A percentile compares a stretch with the other conserved stretches of the same genome.
Conservation (phyloP, 768 basidiomycete genomes). For the Suillus subluteus region DNA sequence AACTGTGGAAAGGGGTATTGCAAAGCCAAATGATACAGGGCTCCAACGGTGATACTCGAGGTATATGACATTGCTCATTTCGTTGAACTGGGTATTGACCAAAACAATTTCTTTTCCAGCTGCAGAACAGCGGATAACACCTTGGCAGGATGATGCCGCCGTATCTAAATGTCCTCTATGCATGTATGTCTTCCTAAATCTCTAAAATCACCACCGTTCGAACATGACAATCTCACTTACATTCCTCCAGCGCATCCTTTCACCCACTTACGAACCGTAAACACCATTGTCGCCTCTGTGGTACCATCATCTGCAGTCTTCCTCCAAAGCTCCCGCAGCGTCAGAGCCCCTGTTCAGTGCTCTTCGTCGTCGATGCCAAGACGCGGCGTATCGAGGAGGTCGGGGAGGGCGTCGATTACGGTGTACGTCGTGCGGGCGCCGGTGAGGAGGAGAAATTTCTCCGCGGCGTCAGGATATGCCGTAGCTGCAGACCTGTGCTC, state of each 20-base stretch:
- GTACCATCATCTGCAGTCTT: conserved; percentile 87
- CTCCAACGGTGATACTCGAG: conserved; percentile 67
- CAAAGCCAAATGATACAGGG: conserved; percentile 45
- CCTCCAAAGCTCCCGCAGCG: conserved; percentile 77
- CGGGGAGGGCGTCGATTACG: conserved; percentile 80
- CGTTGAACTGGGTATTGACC: conserved; percentile 10
- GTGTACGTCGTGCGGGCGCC: conserved; percentile 53
- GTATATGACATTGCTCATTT: conserved; percentile 37
- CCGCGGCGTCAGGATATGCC: conserved; percentile 87
- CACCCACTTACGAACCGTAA: conserved; percentile 91
- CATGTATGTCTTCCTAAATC: conserved; percentile 48
- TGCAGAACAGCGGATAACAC: conserved; percentile 90
- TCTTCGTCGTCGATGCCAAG: conserved; percentile 85
- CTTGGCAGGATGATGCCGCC: conserved; percentile 86
- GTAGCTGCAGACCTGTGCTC: conserved; percentile 78
- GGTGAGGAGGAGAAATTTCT: conserved; percentile 81
- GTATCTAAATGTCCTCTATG: conserved; percentile 88
- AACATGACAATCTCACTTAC: conserved; percentile 14
- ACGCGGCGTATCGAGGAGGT: conserved; percentile 85
- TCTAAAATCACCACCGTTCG: conserved; percentile 3
- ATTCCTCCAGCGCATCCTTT: conserved; percentile 60
- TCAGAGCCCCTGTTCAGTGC: conserved; percentile 67
- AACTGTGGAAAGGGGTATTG: conserved; percentile 70
- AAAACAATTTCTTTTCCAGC: conserved; percentile 40
- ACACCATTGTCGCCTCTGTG: conserved; percentile 95